These are phyloP conservation scores for Xylaria nigripes DNA, from an alignment of 495 filamentous ascomycete species.

Conservation along the genomic window DNA sequence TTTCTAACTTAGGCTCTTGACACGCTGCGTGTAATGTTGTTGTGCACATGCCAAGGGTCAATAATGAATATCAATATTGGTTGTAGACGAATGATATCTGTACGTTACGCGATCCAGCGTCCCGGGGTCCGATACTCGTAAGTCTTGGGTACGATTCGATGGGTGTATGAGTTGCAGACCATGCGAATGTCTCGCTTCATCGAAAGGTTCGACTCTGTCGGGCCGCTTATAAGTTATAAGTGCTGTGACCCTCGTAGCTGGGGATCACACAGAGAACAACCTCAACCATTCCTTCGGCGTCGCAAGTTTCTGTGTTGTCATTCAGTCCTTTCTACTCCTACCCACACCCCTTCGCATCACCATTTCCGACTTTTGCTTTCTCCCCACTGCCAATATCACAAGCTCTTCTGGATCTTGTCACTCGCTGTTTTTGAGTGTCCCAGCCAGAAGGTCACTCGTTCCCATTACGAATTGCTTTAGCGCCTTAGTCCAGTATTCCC, in stretches of 20 bases:
- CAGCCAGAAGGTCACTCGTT: neutral
- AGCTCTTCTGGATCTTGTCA: no score
- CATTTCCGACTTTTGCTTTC: neutral
- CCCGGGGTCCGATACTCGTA: constrained; percentile 2
- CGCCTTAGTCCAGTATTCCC: no score
- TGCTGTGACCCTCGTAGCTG: neutral
- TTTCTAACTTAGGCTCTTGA: neutral
- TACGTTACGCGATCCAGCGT: constrained; percentile 9
- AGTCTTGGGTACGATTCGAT: neutral
- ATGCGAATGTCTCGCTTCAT: neutral
- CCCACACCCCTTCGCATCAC: neutral
- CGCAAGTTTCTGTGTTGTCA: neutral
- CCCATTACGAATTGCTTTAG: neutral
- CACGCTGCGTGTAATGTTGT: neutral
- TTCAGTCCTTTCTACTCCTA: neutral
- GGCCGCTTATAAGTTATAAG: neutral
- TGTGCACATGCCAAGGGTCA: neutral
- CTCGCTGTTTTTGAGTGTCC: no score
- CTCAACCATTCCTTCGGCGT: neutral
- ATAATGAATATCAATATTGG: neutral
- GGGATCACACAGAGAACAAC: neutral
- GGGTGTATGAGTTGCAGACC: neutral
- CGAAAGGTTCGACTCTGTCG: neutral
- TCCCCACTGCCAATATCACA: no score
- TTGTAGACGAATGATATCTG: constrained; percentile 1